These are phyloP conservation scores for Tubosaeta sp. DNA, from an alignment of 768 basidiomycete genomes.

Conservation along the genomic window DNA sequence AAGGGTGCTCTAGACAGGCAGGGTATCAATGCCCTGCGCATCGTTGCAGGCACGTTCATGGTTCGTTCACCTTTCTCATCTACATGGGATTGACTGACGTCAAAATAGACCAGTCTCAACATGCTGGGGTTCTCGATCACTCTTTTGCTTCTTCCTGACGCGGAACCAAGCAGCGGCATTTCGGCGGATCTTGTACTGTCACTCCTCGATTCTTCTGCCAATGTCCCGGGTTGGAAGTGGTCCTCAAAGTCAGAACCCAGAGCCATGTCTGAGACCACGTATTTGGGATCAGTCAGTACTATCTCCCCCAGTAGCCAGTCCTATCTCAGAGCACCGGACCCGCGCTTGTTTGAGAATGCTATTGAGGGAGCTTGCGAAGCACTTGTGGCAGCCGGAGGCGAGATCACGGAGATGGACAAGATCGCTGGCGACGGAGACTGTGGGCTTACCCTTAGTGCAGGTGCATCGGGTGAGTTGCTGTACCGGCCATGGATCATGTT, in stretches of 20 bases:
- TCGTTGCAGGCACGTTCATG: conserved; percentile 85
- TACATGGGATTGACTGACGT: neutral
- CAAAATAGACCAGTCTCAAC: conserved; percentile 73
- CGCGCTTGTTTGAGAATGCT: conserved; percentile 47
- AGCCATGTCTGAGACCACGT: conserved; percentile 10
- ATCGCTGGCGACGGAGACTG: conserved; percentile 90
- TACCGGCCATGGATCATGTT: neutral
- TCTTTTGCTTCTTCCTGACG: conserved; percentile 65
- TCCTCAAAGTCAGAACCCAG: conserved; percentile 44
- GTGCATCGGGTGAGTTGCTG: conserved; percentile 56
- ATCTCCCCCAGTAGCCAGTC: conserved; percentile 1
- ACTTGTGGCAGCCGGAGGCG: conserved; percentile 74
- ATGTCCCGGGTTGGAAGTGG: conserved; percentile 88
- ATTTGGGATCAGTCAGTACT: conserved; percentile 11
- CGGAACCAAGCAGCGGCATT: conserved; percentile 36
- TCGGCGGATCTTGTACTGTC: conserved; percentile 47
- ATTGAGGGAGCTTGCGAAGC: conserved; percentile 59
- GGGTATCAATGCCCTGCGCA: conserved; percentile 54
- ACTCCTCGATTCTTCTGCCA: conserved; percentile 62
- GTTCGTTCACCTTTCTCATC: conserved; percentile 33
- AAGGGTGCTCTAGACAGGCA: conserved; percentile 50
- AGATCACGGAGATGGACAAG: conserved; percentile 87
- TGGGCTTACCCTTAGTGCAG: conserved; percentile 65
- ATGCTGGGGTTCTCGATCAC: conserved; percentile 92
- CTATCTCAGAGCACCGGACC: conserved; percentile 38